Base-by-base conservation (phyloP, 1,284 basidiomycete genomes). In the Inonotus hispidus region DNA sequence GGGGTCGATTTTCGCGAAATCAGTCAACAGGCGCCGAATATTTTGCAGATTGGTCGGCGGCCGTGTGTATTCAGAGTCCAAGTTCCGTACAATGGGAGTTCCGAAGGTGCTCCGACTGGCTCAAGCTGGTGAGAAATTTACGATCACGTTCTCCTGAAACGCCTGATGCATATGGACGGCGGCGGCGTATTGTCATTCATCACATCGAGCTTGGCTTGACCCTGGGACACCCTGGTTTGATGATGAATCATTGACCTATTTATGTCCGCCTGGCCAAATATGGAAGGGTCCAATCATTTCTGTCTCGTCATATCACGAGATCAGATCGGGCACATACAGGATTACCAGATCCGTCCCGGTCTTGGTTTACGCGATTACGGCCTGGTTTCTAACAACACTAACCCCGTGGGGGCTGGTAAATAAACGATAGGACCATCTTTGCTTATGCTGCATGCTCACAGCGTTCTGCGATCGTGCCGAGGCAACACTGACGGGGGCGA, bases 301-400 rank as follows among this genome's bases (percentile, higher is more conserved):
- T 32, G n/a, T n/a, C n/a, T 7, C 41, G 41, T 43, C 41, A 43
- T 43, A 16, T 7, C 41, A 43, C 41, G 80, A 59, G 47, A 29
- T 11, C 41, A 49, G 16, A 29, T 49, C 23, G 32, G 32, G 32
- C 32, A 32, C 32, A 32, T 32, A 32, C 32, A 32, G 8, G 32
- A 32, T 32, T 32, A 32, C 32, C 32, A 32, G 32, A 29, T 11
- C 21, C 23, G 25, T 10, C 23, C 27, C 47, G 47, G 47, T 25
- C 23, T 49, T 52, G 25, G 25, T 35, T 52, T 6, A 27, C 32
- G 50, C 50, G 50, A 52, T 52, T n/a, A n/a, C 35, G 29, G 29
- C 50, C n/a, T n/a, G n/a, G n/a, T 52, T 1, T 5, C 6, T n/a
- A n/a, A n/a, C n/a, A n/a, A n/a, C n/a, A n/a, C n/a, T n/a, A n/a